Percentiles rank a stretch among this genome's conserved stretches.
phyloP scores from a whole-genome alignment of 1,284 basidiomycete genomes.

The Anthracocystis panici-leucophaei region DNA sequence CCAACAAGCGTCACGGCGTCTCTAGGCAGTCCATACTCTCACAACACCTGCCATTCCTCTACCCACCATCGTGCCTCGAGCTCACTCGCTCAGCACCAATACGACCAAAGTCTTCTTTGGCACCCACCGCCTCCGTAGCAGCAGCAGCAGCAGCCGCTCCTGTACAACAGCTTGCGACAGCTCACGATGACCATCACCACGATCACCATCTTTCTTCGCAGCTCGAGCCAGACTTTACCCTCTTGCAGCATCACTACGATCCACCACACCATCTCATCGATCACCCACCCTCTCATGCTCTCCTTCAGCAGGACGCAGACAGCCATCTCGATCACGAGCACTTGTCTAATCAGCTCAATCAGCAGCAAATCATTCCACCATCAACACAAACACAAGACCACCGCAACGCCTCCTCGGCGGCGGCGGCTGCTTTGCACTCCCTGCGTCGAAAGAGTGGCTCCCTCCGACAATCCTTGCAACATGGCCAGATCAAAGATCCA shows the following conservation, averaged over 20 bases:
- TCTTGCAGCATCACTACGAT: slow-evolving; percentile 31
- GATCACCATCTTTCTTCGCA: slow-evolving; percentile 13
- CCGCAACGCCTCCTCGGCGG: slow-evolving; percentile 2
- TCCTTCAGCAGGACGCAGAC: slow-evolving; percentile 19
- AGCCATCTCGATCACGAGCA: slow-evolving; percentile 23
- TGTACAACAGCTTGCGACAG: slow-evolving; percentile 15
- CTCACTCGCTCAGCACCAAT: background rate
- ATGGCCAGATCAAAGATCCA: background rate
- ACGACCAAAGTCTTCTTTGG: slow-evolving; percentile 33
- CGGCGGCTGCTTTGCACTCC: slow-evolving; percentile 4
- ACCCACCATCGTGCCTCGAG: slow-evolving; percentile 41
- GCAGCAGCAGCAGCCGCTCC: slow-evolving; percentile 14
- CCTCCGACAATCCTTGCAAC: slow-evolving; percentile 20
- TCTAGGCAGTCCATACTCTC: background rate
- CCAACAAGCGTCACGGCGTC: background rate
- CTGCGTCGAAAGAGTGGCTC: slow-evolving; percentile 11
- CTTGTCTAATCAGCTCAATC: background rate
- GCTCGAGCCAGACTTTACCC: slow-evolving; percentile 18
- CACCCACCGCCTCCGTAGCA: slow-evolving; percentile 27
- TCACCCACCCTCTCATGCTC: slow-evolving; percentile 16
- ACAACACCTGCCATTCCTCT: slow-evolving; percentile 30
- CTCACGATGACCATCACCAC: slow-evolving; percentile 16
- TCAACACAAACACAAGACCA: background rate
- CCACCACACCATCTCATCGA: slow-evolving; percentile 21
- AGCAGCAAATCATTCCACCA: background rate